Percentiles rank a stretch among this genome's conserved stretches.
These are phyloP conservation scores for Apiospora saccharicola DNA, from an alignment of 2,329 filamentous ascomycete species.

Conservation along the genomic window DNA sequence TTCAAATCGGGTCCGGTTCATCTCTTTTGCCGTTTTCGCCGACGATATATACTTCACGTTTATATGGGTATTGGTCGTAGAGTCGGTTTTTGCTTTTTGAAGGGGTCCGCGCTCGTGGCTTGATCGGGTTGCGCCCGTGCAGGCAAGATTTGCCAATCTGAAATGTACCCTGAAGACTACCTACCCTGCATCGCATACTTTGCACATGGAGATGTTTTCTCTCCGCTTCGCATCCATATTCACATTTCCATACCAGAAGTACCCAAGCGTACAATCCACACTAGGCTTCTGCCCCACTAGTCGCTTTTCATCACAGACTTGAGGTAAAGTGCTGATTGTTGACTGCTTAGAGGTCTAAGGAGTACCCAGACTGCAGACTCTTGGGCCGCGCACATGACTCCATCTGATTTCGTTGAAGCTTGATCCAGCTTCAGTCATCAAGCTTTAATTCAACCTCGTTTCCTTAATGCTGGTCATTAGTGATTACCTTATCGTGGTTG, in stretches of 20 bases:
- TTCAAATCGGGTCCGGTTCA: conserved; percentile 10
- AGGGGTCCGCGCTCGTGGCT: too few species aligned
- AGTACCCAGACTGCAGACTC: neutral
- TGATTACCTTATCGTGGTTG: too few species aligned
- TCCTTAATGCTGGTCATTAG: too few species aligned
- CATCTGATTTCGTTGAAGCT: neutral
- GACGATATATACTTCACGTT: neutral
- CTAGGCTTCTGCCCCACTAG: neutral
- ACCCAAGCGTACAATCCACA: neutral
- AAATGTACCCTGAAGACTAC: too few species aligned
- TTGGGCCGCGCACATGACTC: neutral
- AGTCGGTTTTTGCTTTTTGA: neutral
- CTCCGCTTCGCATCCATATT: too few species aligned
- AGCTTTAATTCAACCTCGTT: neutral
- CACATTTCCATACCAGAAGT: too few species aligned
- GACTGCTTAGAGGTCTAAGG: neutral
- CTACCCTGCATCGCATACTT: too few species aligned
- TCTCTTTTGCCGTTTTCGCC: neutral
- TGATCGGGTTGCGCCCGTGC: too few species aligned
- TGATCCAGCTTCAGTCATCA: neutral
- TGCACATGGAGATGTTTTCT: too few species aligned
- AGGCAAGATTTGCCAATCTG: too few species aligned
- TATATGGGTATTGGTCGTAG: too few species aligned
- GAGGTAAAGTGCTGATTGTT: neutral
- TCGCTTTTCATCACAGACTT: neutral